Percentiles rank a stretch among this genome's conserved stretches.
phyloP scores from a whole-genome alignment of 805 yeast species.

The Zygosaccharomyces bisporus region DNA sequence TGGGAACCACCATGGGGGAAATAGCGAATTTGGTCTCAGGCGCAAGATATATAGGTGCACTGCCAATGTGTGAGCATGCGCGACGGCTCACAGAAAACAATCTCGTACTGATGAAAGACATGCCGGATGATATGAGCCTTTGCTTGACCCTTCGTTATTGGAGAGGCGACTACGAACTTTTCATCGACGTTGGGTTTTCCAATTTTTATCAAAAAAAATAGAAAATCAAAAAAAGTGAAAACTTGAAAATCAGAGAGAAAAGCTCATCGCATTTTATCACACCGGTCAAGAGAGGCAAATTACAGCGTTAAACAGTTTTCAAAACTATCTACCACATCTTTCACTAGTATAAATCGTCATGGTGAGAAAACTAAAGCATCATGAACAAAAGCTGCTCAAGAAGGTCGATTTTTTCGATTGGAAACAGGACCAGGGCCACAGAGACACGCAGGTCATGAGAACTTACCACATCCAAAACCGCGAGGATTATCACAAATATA shows the following conservation, averaged over 20 bases:
- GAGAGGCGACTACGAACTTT: background rate
- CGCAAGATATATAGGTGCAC: conserved; percentile 66
- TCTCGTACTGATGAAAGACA: conserved; percentile 24
- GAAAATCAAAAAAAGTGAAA: background rate
- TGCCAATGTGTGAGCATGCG: conserved; percentile 67
- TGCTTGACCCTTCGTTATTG: background rate
- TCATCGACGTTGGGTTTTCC: background rate
- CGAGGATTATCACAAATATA: conserved; percentile 93
- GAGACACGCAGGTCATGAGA: conserved; percentile 96
- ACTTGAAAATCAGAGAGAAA: background rate
- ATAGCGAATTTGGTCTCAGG: conserved; percentile 50
- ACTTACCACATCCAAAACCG: conserved; percentile 90
- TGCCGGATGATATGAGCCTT: background rate
- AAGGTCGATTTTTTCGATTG: conserved; percentile 96
- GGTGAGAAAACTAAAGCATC: conserved; percentile 89
- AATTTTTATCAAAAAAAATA: background rate
- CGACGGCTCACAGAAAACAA: conserved; percentile 35
- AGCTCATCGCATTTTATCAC: conserved; percentile 20
- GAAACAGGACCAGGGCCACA: conserved; percentile 93
- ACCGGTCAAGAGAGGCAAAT: too few species aligned
- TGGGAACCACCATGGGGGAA: conserved; percentile 48
- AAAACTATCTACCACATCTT: too few species aligned
- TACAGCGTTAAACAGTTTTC: too few species aligned
- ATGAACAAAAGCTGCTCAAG: conserved; percentile 89
- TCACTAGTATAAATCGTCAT: too few species aligned